Conservation (phyloP, 2,329 filamentous ascomycete species). For the Aureobasidium sp. region DNA sequence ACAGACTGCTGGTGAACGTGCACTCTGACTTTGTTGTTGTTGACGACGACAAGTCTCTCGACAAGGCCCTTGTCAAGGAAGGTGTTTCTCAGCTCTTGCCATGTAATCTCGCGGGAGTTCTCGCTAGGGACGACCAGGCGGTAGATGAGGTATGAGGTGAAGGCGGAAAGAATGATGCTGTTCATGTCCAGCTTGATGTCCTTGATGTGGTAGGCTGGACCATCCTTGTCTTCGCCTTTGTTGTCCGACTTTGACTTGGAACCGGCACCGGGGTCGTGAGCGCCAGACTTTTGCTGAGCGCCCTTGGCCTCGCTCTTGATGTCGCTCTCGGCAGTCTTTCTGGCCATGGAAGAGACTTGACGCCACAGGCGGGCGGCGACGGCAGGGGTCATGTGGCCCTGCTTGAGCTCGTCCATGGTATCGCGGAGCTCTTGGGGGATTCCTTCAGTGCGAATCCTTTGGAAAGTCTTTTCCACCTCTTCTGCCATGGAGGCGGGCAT, state of each 20-base stretch:
- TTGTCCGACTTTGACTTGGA: constrained; percentile 30
- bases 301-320: constrained; percentile 24
- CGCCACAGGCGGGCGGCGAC: constrained; percentile 55
- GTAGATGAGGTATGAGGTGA: constrained; percentile 57
- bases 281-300: constrained; percentile 36
- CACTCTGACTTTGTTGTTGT: constrained; percentile 69
- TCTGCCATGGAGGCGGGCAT: constrained; percentile 56
- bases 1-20: constrained; percentile 70
- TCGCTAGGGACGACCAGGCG: constrained; percentile 59
- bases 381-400: constrained; percentile 48
- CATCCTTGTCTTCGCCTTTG: constrained; percentile 28
- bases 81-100: constrained; percentile 89
- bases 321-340: constrained; percentile 39
- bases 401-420: constrained; percentile 49
- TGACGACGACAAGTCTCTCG: constrained; percentile 78
- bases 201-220: constrained; percentile 21
- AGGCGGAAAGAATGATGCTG: constrained; percentile 48
- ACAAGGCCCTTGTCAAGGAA: constrained; percentile 95
- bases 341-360: constrained; percentile 49
- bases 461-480: constrained; percentile 52
- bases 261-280: constrained; percentile 34
- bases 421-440: constrained; percentile 61
- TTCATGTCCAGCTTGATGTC: constrained; percentile 48
- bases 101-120: constrained; percentile 75
- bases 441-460: constrained; percentile 57